Evolutionary conservation across 805 yeast species (phyloP), one percentile per base, ranked within the genome.

Genomic region (Candida ulmi): DNA sequence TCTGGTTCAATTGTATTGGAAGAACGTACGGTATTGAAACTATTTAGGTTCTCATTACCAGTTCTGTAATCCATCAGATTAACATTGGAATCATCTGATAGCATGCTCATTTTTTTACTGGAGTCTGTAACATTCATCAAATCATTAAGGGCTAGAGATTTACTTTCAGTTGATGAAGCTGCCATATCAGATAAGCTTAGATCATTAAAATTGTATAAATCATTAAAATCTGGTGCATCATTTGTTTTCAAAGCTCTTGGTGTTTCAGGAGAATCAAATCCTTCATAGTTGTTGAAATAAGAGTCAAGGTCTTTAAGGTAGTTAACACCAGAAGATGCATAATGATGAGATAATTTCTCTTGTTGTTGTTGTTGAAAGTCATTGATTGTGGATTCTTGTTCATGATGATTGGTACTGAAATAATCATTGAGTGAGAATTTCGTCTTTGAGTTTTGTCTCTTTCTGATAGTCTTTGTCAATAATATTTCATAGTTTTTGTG

Each of bases 401-500:
- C 28, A 19, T 27, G 37, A 19, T 27, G 37, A 4, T 42, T 39
- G 1, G 28, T 5, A 11, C 36, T 31, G 31, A 45, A 43, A 33
- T 47, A 45, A 30, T 51, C 57, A 33, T 54, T 46, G 23, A 54
- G 39, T 8, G 42, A 42, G 23, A 46, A 42, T 37, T 45, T 52
- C 8, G 43, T 35, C 17, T 39, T 44, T 6, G 39, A 33, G 2
- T 35, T 35, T 4, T 16, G 36, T n/a, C 36, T 43, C 5, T 16
- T 29, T 21, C 27, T 36, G 25, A 43, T 44, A 7, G 38, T 36
- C 13, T 46, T 47, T n/a, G 43, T 44, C 28, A 56, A 31, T 9
- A 43, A 15, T 15, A 87, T 60, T 32, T 65, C 69, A 60, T 83
- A 87, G 61, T 87, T 87, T 33, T 61, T 57, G 37, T 55, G 54